Evolutionary conservation across 2,329 filamentous ascomycete genomes (phyloP), one percentile per base, ranked within the genome.

Genomic region (Teratosphaeria zuluensis): DNA sequence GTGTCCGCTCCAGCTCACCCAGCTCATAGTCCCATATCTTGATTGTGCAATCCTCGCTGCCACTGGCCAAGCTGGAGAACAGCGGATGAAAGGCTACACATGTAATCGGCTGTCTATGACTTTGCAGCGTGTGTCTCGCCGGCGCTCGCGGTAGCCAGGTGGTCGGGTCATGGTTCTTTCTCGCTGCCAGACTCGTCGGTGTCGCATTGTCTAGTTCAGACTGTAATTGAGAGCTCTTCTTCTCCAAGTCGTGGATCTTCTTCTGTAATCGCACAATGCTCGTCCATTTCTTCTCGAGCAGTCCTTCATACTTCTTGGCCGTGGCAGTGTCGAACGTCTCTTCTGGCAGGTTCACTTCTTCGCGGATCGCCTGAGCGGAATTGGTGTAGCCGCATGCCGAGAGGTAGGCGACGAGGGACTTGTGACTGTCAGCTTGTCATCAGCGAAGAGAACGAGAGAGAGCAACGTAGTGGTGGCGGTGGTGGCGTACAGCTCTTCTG

Each of bases 271-370:
- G 83, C 68, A 96, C 91, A 31, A 97, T 88, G 68, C 90, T 94
- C 21, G 92, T 97, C 92, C 92, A 97, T 79, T 97, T 97, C 83
- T 96, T 96, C 80, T 97, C 92, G 65, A 97, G 76, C 31, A 97
- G 76, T 1, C 89, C 89, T 75, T 96, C 91, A 77, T 96, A 97
- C 76, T 95, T 96, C 79, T 96, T 96, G 56, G 87, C 82, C 21
- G 90, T 96, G 19, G 83, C 82, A 62, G 88, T 80, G 71, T 96
- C 90, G 68, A 95, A 92, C 54, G 77, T 80, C 54, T 57, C 62
- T 64, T 88, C 84, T 56, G 85, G 82, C 4, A 96, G 81, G 58
- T 81, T 81, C n/a, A 89, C 77, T 74, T 96, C 92, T 69, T 88
- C 81, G 62, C 90, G 84, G 60, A 96, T 78, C 28, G 87, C 83